Evolutionary conservation across 202 grass and related monocot genomes (phyloP), one percentile per base, ranked within the genome.

Genomic region (Schoenoplectus triqueter): DNA sequence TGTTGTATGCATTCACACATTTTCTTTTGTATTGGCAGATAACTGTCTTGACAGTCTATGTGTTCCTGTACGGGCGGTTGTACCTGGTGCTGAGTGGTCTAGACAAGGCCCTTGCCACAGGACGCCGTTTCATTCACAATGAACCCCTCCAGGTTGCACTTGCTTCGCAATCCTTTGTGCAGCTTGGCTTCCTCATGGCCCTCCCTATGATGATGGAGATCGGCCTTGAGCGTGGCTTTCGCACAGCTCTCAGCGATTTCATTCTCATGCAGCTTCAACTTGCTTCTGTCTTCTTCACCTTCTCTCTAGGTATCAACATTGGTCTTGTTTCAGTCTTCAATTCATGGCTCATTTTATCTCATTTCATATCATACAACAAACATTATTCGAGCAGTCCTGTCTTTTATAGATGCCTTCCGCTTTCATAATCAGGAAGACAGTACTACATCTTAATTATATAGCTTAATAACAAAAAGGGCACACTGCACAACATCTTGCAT

Each of bases 121-220:
- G 93, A 22, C 91, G 15, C 73, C 89, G 61, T 73, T 96, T 94
- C 82, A 83, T 96, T 48, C 96, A 96, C 63, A 95, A 95, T 62
- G 19, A 87, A 39, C 90, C 96, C 67, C 96, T 99, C 54, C 96
- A 99, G 56, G 96, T 99, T 80, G 96, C 96, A 67, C 93, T 99
- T 78, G 93, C 93, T 7, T 99, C 93, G 4, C 90, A 99, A 66
- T 99, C 96, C 62, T 96, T 99, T 84, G 93, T 99, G 63, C 96
- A 99, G 52, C 96, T 99, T 66, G 96, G 96, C n/a, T 90, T 96
- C 84, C 87, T 99, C 70, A 99, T 96, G 96, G 96, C 93, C 3
- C 73, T 99, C 10, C 96, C 96, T 64, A 99, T 99, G 93, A 93
- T 98, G 96, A 95, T 95, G 96, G 96, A 98, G 75, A 98, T 95